Conservation (phyloP, 345 rosid genomes). For the Brassica juncea region DNA sequence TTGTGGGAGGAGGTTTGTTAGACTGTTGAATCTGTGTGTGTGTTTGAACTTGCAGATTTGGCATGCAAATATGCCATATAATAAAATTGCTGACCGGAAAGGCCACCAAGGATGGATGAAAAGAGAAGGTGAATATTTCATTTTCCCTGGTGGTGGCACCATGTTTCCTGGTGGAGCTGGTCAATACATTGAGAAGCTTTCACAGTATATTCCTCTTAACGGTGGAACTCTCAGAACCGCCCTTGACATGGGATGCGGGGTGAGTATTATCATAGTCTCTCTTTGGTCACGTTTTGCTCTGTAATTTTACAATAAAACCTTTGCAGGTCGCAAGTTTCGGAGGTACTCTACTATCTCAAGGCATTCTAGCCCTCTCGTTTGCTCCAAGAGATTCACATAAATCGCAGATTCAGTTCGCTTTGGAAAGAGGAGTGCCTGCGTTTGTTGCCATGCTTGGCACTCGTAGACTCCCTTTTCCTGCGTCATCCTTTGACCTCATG, state of each 20-base stretch:
- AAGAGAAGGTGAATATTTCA: slow-evolving; percentile 73
- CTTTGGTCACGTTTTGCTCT: neutral
- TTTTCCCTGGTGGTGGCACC: slow-evolving; percentile 98
- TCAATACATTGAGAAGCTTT: slow-evolving; percentile 80
- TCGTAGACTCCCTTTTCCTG: slow-evolving; percentile 93
- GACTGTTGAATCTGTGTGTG: too few species aligned
- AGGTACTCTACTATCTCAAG: slow-evolving; percentile 73
- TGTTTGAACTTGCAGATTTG: slow-evolving; percentile 54
- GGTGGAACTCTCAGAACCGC: slow-evolving; percentile 85
- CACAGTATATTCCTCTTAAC: slow-evolving; percentile 71
- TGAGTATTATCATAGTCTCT: slow-evolving; percentile 17
- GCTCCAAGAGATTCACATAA: slow-evolving; percentile 99
- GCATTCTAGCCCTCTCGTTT: slow-evolving; percentile 75
- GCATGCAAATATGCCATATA: slow-evolving; percentile 95
- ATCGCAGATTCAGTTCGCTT: slow-evolving; percentile 93
- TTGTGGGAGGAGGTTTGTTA: too few species aligned
- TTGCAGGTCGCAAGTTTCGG: slow-evolving; percentile 96
- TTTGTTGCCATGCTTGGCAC: slow-evolving; percentile 99
- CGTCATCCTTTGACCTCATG: slow-evolving; percentile 79
- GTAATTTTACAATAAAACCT: neutral
- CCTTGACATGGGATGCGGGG: slow-evolving; percentile 99
- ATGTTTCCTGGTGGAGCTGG: slow-evolving; percentile 97
- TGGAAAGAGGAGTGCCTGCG: slow-evolving; percentile 96
- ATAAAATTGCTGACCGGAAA: slow-evolving; percentile 94
- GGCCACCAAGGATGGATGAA: slow-evolving; percentile 99